phyloP scores from a whole-genome alignment of 805 yeast genomes.

The Blastobotrys mokoenaii region DNA sequence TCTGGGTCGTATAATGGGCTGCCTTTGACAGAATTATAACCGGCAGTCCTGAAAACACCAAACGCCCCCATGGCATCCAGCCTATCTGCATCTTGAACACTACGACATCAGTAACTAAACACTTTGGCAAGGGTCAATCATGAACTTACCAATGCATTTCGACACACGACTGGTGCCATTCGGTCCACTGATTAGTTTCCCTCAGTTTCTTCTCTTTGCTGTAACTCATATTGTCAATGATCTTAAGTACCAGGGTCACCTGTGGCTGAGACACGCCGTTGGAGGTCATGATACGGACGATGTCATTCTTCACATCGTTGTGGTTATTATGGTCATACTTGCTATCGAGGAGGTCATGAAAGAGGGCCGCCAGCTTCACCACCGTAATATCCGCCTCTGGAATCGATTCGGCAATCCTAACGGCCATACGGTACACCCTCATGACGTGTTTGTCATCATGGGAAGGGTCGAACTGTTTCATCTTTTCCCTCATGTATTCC shows the following conservation, averaged over 20 bases:
- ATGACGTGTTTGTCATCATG: conserved; percentile 27
- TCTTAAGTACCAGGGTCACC: conserved; percentile 15
- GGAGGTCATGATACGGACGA: conserved; percentile 8
- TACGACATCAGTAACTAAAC: not conserved
- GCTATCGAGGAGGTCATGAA: conserved; percentile 28
- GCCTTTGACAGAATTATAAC: conserved; percentile 24
- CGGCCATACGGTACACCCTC: conserved; percentile 25
- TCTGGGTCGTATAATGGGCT: conserved; percentile 22
- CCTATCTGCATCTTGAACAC: conserved; percentile 28
- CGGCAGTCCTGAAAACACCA: conserved; percentile 30
- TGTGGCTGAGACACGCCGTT: conserved; percentile 14
- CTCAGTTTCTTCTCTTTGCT: conserved; percentile 21
- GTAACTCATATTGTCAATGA: conserved; percentile 23
- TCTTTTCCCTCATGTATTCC: conserved; percentile 13
- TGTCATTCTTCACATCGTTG: conserved; percentile 9
- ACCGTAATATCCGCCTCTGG: conserved; percentile 18
- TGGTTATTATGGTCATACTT: conserved; percentile 20
- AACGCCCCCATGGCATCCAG: conserved; percentile 33
- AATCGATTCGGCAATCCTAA: conserved; percentile 16
- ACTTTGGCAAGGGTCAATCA: not conserved
- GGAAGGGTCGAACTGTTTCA: conserved; percentile 25
- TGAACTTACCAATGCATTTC: conserved; percentile 26
- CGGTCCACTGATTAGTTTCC: conserved; percentile 20
- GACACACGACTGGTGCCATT: conserved; percentile 25
- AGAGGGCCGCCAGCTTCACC: conserved; percentile 27